phyloP scores from a whole-genome alignment of 139 green algal genomes.

The Asterochloris erici region DNA sequence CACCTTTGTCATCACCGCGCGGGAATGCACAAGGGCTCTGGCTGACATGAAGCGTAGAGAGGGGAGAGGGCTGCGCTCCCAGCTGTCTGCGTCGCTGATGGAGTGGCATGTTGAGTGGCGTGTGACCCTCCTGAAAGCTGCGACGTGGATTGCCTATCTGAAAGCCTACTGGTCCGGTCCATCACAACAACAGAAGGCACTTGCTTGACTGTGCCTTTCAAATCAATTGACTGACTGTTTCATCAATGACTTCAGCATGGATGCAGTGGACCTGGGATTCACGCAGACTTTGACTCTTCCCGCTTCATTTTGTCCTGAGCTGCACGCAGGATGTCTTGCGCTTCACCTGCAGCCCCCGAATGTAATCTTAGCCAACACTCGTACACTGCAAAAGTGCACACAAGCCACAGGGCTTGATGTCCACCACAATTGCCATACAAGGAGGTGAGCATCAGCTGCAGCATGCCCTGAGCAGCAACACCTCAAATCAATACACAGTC shows the following conservation, averaged over 20 bases:
- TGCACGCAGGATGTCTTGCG: not conserved
- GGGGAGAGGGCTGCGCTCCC: constrained; percentile 10
- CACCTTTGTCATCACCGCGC: constrained; percentile 82
- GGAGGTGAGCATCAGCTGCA: not conserved
- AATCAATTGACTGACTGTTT: too few relatives aligned
- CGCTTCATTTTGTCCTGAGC: too few relatives aligned
- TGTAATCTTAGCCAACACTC: not conserved
- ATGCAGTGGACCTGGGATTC: too few relatives aligned
- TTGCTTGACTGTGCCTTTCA: too few relatives aligned
- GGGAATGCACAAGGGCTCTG: constrained; percentile 73
- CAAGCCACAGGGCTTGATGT: not conserved
- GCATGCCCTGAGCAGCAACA: not conserved
- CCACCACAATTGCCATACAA: not conserved
- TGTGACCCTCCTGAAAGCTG: constrained; percentile 29
- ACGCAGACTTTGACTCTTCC: too few relatives aligned
- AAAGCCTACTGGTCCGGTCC: too few relatives aligned
- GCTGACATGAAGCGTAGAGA: constrained; percentile 19
- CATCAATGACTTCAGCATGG: too few relatives aligned
- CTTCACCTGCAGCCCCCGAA: not conserved
- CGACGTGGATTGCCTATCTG: constrained; percentile 20
- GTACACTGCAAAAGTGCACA: not conserved
- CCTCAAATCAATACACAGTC: not conserved
- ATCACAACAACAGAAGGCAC: too few relatives aligned
- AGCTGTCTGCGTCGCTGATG: constrained; percentile 1
- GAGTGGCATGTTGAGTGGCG: constrained; percentile 34